Percentiles rank a stretch among this genome's conserved stretches.
Evolutionary conservation across 2,329 filamentous ascomycete species (phyloP).

Genomic region (Myotisia sp.): DNA sequence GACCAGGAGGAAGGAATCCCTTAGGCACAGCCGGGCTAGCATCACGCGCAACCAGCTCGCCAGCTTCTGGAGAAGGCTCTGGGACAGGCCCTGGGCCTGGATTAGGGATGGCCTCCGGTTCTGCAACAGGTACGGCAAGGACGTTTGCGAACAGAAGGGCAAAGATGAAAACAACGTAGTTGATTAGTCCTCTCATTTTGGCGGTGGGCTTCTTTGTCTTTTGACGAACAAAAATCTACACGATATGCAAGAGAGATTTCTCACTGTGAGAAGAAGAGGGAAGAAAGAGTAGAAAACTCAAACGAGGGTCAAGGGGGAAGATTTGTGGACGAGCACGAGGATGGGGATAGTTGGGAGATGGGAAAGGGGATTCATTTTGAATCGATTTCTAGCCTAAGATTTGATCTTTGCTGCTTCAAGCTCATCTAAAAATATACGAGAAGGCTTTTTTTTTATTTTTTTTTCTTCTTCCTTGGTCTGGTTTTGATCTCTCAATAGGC

Average conservation of each 20-base stretch:
- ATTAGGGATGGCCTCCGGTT: constrained; percentile 3
- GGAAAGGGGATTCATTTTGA: too few species aligned
- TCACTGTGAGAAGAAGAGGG: neutral
- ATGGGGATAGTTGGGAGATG: too few species aligned
- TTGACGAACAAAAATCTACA: neutral
- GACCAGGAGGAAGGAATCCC: too few species aligned
- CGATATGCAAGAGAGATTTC: neutral
- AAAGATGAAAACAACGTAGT: constrained; percentile 8
- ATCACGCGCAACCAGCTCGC: constrained; percentile 1
- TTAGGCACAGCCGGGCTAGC: too few species aligned
- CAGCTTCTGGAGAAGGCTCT: constrained; percentile 1
- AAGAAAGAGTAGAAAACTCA: neutral
- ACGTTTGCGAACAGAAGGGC: constrained; percentile 8
- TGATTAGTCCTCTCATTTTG: constrained; percentile 9
- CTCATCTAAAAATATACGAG: too few species aligned
- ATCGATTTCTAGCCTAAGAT: too few species aligned
- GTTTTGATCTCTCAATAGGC: too few species aligned
- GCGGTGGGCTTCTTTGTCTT: neutral
- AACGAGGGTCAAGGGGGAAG: neutral
- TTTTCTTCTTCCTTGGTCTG: too few species aligned
- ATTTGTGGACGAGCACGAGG: neutral
- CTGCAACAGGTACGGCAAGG: constrained; percentile 9
- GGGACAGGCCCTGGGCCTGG: constrained; percentile 6
- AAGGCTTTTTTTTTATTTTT: too few species aligned
- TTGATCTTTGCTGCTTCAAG: too few species aligned